Evolutionary conservation across 306 rosid genomes (phyloP).

Genomic region (Mucuna pruriens): DNA sequence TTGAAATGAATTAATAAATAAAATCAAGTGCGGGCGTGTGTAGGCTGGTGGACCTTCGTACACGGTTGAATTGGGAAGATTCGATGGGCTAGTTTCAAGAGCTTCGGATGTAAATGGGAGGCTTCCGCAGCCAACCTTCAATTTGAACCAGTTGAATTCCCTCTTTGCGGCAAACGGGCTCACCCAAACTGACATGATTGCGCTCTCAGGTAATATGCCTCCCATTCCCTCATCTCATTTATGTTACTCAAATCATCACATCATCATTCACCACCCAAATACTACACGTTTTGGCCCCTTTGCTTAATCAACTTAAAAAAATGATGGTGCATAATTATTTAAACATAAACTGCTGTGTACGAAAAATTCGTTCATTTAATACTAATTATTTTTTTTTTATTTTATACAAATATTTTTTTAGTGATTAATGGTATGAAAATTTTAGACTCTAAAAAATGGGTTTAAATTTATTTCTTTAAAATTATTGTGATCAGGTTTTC

Average conservation of each 20-base stretch:
- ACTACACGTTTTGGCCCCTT: not conserved
- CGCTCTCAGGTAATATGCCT: constrained; percentile 91
- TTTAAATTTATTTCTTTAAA: too few relatives aligned
- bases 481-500: too few relatives aligned
- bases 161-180: constrained; percentile 61
- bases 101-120: constrained; percentile 63
- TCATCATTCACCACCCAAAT: not conserved
- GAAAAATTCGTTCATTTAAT: too few relatives aligned
- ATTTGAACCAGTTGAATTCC: constrained; percentile 66
- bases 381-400: too few relatives aligned
- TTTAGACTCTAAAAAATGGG: too few relatives aligned
- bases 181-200: constrained; percentile 74
- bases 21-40: not conserved
- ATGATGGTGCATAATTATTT: too few relatives aligned
- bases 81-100: constrained; percentile 70
- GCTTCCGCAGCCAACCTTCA: constrained; percentile 58
- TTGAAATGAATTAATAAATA: not conserved
- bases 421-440: too few relatives aligned
- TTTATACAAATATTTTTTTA: too few relatives aligned
- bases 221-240: not conserved
- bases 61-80: constrained; percentile 74
- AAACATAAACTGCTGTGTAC: too few relatives aligned
- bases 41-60: constrained; percentile 81
- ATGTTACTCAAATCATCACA: not conserved
- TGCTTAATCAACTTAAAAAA: not conserved